Conservation (phyloP, 2,329 filamentous ascomycete species). For the Beauveria rudraprayagi region DNA sequence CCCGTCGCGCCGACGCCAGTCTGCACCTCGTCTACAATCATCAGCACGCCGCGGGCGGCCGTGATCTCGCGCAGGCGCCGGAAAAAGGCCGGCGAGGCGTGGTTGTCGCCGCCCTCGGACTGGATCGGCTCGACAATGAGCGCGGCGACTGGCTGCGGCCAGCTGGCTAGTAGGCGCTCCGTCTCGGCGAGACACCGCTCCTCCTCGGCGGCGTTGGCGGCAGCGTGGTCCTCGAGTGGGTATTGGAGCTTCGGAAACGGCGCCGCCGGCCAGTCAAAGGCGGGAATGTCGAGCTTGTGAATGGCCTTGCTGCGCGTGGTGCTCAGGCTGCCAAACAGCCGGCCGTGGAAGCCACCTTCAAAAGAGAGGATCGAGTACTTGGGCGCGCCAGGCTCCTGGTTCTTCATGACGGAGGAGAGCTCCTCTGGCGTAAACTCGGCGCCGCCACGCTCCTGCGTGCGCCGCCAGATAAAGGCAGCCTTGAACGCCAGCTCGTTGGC, state of each 20-base stretch:
- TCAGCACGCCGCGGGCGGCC: constrained; percentile 64
- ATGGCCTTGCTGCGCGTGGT: constrained; percentile 90
- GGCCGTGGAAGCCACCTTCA: constrained; percentile 82
- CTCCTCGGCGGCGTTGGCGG: constrained; percentile 75
- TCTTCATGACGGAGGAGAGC: constrained; percentile 67
- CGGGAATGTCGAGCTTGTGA: constrained; percentile 90
- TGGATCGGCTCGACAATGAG: constrained; percentile 86
- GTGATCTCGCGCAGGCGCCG: constrained; percentile 72
- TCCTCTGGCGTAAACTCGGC: constrained; percentile 77
- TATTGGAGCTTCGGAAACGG: constrained; percentile 82
- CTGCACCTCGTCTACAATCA: constrained; percentile 93
- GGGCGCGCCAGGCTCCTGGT: constrained; percentile 70
- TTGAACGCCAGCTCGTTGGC: constrained; percentile 95
- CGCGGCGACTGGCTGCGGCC: constrained; percentile 71
- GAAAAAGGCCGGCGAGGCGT: constrained; percentile 84
- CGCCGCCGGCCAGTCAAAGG: constrained; percentile 91
- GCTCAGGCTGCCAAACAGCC: constrained; percentile 77
- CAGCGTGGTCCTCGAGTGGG: constrained; percentile 68
- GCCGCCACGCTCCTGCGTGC: constrained; percentile 72
- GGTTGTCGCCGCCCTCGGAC: constrained; percentile 91
- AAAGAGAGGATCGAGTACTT: constrained; percentile 79
- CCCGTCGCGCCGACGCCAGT: constrained; percentile 88
- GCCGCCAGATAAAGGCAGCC: constrained; percentile 89
- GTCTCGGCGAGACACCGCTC: constrained; percentile 73
- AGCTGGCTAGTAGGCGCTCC: constrained; percentile 71